Conservation (phyloP, 345 rosid genomes). For the Eucalyptus lansdowneana region DNA sequence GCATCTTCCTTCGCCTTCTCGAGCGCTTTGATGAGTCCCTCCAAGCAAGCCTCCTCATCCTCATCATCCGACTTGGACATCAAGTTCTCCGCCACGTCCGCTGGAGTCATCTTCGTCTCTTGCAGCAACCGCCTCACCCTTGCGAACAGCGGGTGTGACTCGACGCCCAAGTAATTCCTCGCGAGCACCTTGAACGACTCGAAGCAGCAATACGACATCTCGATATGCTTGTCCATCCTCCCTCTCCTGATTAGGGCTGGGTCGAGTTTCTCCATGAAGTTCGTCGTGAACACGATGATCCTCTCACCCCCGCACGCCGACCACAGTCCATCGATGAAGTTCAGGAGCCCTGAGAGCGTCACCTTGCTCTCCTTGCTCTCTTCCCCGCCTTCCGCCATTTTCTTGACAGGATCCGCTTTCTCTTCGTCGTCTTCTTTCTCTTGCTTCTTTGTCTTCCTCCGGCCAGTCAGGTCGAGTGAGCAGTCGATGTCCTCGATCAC, state of each 20-base stretch:
- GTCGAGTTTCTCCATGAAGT: background rate
- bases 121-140: background rate
- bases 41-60: background rate
- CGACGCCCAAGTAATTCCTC: background rate
- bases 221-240: background rate
- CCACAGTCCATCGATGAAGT: background rate
- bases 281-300: background rate
- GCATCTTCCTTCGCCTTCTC: background rate
- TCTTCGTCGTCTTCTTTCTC: background rate
- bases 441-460: background rate
- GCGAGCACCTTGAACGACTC: background rate
- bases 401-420: background rate
- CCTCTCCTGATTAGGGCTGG: background rate
- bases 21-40: background rate
- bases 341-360: background rate
- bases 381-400: background rate
- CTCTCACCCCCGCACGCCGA: background rate
- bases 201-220: background rate
- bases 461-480: too few relatives aligned
- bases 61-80: background rate
- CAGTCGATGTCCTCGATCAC: too few relatives aligned
- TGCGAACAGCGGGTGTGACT: background rate
- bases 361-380: background rate
- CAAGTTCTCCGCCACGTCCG: background rate
- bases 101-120: background rate